Base-by-base conservation (phyloP, 495 filamentous ascomycete genomes). In the Amorphotheca resinae region DNA sequence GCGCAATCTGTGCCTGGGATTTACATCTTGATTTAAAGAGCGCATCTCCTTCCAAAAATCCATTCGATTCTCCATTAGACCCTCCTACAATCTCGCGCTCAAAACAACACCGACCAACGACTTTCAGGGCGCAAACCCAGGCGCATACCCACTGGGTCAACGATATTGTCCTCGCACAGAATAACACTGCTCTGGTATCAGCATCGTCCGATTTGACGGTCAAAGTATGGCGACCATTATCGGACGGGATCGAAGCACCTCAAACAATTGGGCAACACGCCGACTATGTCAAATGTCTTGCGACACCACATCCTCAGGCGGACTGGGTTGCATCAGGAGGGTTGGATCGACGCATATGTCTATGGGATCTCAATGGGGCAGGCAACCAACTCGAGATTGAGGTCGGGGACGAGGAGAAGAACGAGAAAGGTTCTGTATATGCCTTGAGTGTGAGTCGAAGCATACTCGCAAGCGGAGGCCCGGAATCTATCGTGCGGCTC, bases 131-230 rank as follows among this genome's bases (percentile, higher is more conserved):
- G 36, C 87, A 95, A 61, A 84, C 88, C n/a, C 87, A 95, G 55
- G 93, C 91, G 9, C 91, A 98, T 59, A 96, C 88, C 21, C 89
- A 96, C 61, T 96, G 91, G 91, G 82, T 98, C 59, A 96, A 96
- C 58, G 89, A 96, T 54, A 84, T 98, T 45, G 76, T 79, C n/a
- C 75, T 96, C 41, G 79, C 82, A 21, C 73, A 87, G 52, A 76
- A 80, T 38, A 84, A 94, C 57, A 72, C 77, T 14, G 86, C 86
- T 5, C 67, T 98, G 9, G 83, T 95, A 6, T 94, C 93, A 9
- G 89, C 87, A 16, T 96, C 91, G 3, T 95, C 93, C 9, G 91
- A 98, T 61, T 79, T 93, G 22, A 88, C 84, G 8, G 89, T 98
- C 37, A 86, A 93, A 61, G 68, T 93, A 57, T 98, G 91, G 91